Evolutionary conservation across 371 early-diverging fungal genomes (phyloP).

Genomic region (Mortierella sp.): DNA sequence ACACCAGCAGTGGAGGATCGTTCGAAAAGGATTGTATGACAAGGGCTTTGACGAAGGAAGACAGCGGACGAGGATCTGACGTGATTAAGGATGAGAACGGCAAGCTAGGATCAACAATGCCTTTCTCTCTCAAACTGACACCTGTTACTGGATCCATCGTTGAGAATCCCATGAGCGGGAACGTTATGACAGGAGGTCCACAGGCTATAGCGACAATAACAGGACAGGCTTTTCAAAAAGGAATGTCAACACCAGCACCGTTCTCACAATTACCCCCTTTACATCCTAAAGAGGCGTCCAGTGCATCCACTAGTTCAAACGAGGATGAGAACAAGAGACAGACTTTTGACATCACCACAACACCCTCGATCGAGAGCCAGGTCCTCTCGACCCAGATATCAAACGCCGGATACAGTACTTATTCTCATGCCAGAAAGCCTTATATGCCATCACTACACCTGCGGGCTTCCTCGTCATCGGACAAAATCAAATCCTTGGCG

Average conservation of each 20-base stretch:
- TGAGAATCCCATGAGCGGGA: conserved; percentile 5
- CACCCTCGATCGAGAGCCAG: conserved; percentile 34
- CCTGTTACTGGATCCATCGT: conserved; percentile 18
- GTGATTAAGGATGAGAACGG: conserved; percentile 7
- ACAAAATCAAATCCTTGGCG: conserved; percentile 7
- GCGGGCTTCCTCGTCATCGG: neutral
- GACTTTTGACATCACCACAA: neutral
- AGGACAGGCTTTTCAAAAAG: neutral
- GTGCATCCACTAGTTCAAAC: neutral
- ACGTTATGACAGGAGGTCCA: neutral
- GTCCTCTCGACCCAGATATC: conserved; percentile 53
- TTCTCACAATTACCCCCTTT: conserved; percentile 17
- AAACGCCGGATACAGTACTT: too few relatives aligned
- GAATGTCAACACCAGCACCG: neutral
- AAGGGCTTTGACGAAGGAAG: conserved; percentile 11
- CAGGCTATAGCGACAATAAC: neutral
- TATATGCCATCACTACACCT: too few relatives aligned
- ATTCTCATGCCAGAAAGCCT: too few relatives aligned
- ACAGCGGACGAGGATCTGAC: conserved; percentile 14
- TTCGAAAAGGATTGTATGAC: conserved; percentile 1
- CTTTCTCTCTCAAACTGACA: conserved; percentile 9
- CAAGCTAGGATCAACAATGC: neutral
- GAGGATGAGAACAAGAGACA: neutral
- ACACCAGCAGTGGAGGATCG: neutral
- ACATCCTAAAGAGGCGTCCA: conserved; percentile 4